These are phyloP conservation scores for Penicillium sp. DNA, from an alignment of 2,329 filamentous ascomycete genomes.

Conservation along the genomic window DNA sequence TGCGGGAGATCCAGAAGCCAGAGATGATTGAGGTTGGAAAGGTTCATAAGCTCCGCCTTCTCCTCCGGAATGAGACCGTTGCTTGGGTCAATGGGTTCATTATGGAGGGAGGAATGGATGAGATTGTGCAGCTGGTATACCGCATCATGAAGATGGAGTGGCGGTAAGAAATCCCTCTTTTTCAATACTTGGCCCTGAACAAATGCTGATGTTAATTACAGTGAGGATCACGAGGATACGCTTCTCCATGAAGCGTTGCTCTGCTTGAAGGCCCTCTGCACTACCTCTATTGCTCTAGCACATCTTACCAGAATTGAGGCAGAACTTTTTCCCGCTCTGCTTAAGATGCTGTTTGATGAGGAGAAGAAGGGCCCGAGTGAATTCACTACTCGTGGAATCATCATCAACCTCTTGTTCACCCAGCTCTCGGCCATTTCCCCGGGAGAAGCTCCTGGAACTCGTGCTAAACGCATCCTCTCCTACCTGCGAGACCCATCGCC, in stretches of 20 bases:
- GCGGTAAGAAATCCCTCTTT: conserved; percentile 67
- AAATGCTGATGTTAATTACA: conserved; percentile 44
- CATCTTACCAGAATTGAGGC: conserved; percentile 79
- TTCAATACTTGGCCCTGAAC: conserved; percentile 3
- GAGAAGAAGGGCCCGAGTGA: conserved; percentile 97
- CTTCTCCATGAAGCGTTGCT: conserved; percentile 89
- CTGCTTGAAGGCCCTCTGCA: conserved; percentile 92
- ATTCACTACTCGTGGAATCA: conserved; percentile 88
- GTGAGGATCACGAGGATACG: conserved; percentile 93
- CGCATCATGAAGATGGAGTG: conserved; percentile 96
- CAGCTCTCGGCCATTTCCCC: conserved; percentile 74
- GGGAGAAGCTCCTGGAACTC: conserved; percentile 62
- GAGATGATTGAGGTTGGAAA: conserved; percentile 90
- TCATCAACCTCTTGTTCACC: conserved; percentile 86
- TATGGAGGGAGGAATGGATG: conserved; percentile 84
- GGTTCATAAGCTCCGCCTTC: conserved; percentile 85
- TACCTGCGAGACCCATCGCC: conserved; percentile 82
- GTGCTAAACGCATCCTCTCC: conserved; percentile 73
- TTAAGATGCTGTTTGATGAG: conserved; percentile 93
- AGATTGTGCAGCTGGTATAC: conserved; percentile 83
- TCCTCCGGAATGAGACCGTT: conserved; percentile 93
- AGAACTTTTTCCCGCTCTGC: conserved; percentile 80
- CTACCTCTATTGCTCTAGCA: conserved; percentile 81
- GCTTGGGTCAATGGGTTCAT: conserved; percentile 95
- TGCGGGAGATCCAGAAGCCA: conserved; percentile 79